Base-by-base conservation (phyloP, 2,329 filamentous ascomycete genomes). In the Nemania sp. region DNA sequence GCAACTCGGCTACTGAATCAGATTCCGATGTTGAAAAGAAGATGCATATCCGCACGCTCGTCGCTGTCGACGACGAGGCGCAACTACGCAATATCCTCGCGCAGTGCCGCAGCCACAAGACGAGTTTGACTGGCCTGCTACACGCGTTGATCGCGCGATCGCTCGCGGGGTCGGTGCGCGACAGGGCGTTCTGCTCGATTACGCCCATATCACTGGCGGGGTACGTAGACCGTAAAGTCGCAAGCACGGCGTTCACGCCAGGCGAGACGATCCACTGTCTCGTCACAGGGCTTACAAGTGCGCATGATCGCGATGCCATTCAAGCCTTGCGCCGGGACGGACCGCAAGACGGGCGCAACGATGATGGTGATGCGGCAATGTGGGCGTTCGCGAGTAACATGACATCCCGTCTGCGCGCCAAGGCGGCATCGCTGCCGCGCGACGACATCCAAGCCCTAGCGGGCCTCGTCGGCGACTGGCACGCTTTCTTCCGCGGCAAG, bases 81-180 rank as follows among this genome's bases (percentile, higher is more conserved):
- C 61, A 59, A 4, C 62, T 75, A 0, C 22, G 57, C 1, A 54
- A 42, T 1, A 60, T 81, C 1, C 61, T 81, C 6, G 48, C 64
- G 0, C 70, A 66, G 1, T 77, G 77, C 52, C 70, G 78, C 14
- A 59, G 62, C 11, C 72, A 77, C 40, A 62, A 64, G 2, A 68
- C 73, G 12, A 80, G 78, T 2, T 61, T 83, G 6, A 83, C 80
- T 0, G 72, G 72, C 0, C 69, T 83, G 6, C 45, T 83, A 1
- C 76, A 82, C 28, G 74, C 71, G 2, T 67, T 83, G 0, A 61
- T 74, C 4, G 66, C 78, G 5, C 64, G 68, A 6, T 76, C 77
- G 2, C 64, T 81, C 5, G 64, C 75, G 4, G 62, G 58, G 0
- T 72, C 68, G 3, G 60, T 80, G 2, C 69, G 66, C 0, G 59